Evolutionary conservation across 805 yeast species (phyloP).

Genomic region (Phaffomyces opuntiae): DNA sequence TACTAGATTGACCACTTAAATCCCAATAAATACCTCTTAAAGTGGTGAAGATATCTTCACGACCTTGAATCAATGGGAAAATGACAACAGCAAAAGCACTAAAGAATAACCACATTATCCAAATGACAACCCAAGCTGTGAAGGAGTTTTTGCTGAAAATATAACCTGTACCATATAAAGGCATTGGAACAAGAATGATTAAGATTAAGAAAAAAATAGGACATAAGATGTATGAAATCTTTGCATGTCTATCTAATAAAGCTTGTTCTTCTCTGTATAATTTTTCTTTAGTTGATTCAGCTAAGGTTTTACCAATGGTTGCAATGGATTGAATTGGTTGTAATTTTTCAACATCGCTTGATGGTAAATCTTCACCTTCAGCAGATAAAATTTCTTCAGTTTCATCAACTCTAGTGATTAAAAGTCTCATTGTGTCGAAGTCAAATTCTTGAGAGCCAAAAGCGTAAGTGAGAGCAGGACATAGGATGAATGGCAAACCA

Average conservation of each 20-base stretch:
- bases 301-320: constrained; percentile 25
- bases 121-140: constrained; percentile 84
- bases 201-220: constrained; percentile 53
- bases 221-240: constrained; percentile 55
- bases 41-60: constrained; percentile 57
- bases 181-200: constrained; percentile 86
- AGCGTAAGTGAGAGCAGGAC: constrained; percentile 61
- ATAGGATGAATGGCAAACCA: constrained; percentile 58
- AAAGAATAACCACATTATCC: constrained; percentile 74
- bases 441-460: constrained; percentile 72
- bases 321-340: constrained; percentile 26
- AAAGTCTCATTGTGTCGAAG: constrained; percentile 50
- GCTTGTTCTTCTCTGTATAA: constrained; percentile 43
- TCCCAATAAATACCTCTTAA: constrained; percentile 84
- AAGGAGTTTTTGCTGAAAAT: constrained; percentile 70
- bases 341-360: constrained; percentile 17
- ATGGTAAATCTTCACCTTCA: constrained; percentile 22
- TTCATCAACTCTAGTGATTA: constrained; percentile 63
- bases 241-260: constrained; percentile 49
- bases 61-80: constrained; percentile 70
- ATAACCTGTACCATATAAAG: constrained; percentile 80
- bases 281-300: constrained; percentile 17
- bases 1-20: constrained; percentile 63
- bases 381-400: constrained; percentile 53
- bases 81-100: constrained; percentile 56